Evolutionary conservation across 192 early-diverging fungal genomes (phyloP).

Genomic region (Linnemannia zychae): DNA sequence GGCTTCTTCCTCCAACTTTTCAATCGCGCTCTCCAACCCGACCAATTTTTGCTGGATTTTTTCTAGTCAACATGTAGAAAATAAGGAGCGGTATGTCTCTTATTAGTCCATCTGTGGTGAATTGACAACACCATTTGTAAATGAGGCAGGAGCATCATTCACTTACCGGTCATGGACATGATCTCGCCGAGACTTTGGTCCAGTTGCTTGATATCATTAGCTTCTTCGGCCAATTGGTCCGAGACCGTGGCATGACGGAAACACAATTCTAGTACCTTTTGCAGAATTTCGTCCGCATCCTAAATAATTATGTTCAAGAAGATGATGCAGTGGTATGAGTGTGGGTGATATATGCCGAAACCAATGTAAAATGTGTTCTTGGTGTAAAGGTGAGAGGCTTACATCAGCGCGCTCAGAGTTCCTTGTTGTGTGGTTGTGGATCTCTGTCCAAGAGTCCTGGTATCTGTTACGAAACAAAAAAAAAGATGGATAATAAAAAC

Average conservation of each 20-base stretch:
- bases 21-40: slow-evolving; percentile 33
- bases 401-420: slow-evolving; percentile 53
- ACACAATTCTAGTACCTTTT: slow-evolving; percentile 41
- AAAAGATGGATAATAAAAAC: no score
- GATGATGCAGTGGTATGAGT: background rate
- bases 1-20: slow-evolving; percentile 29
- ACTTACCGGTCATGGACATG: slow-evolving; percentile 28
- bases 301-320: background rate
- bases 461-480: slow-evolving; percentile 24
- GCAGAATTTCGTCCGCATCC: slow-evolving; percentile 52
- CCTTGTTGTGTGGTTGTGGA: slow-evolving; percentile 40
- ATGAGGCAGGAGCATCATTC: background rate
- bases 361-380: background rate
- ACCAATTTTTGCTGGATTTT: slow-evolving; percentile 45
- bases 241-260: slow-evolving; percentile 27
- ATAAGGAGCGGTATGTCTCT: background rate
- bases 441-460: slow-evolving; percentile 54
- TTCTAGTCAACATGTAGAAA: slow-evolving; percentile 9
- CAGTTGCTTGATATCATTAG: slow-evolving; percentile 28
- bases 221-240: slow-evolving; percentile 16
- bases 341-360: background rate
- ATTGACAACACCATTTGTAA: background rate
- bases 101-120: background rate
- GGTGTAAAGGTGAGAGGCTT: slow-evolving; percentile 2
- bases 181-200: slow-evolving; percentile 36